Conservation (phyloP, 192 early-diverging fungal genomes). For the Phlyctochytrium bullatum region DNA sequence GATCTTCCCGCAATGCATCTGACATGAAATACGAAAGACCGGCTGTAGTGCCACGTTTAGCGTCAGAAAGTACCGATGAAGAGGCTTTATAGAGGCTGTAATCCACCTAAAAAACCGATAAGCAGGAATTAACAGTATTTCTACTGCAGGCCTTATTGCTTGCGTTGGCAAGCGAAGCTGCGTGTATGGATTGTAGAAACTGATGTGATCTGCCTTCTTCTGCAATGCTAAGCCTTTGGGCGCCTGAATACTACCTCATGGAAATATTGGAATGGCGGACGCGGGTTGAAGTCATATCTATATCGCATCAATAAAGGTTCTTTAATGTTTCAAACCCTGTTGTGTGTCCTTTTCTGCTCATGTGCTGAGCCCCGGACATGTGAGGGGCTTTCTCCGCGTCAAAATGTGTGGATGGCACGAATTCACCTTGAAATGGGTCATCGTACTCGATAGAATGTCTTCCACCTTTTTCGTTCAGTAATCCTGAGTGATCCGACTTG, state of each 20-base stretch:
- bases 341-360: too few relatives aligned
- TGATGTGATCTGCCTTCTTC: too few relatives aligned
- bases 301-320: not conserved
- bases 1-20: slow-evolving; percentile 76
- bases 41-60: not conserved
- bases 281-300: not conserved
- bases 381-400: too few relatives aligned
- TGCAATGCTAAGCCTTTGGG: too few relatives aligned
- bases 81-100: not conserved
- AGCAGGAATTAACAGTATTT: not conserved
- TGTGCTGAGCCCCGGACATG: too few relatives aligned
- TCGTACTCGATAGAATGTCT: not conserved
- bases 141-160: not conserved
- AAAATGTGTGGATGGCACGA: too few relatives aligned
- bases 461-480: not conserved
- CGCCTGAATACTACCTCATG: not conserved
- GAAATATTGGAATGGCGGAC: not conserved
- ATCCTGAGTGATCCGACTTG: not conserved
- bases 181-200: not conserved
- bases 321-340: too few relatives aligned
- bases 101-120: not conserved
- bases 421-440: not conserved
- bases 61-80: not conserved
- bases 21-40: slow-evolving; percentile 77
- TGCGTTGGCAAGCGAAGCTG: not conserved